Percentiles rank a stretch among this genome's conserved stretches.
phyloP scores from a whole-genome alignment of 2,329 filamentous ascomycete species.

The Pseudogymnoascus sp. region DNA sequence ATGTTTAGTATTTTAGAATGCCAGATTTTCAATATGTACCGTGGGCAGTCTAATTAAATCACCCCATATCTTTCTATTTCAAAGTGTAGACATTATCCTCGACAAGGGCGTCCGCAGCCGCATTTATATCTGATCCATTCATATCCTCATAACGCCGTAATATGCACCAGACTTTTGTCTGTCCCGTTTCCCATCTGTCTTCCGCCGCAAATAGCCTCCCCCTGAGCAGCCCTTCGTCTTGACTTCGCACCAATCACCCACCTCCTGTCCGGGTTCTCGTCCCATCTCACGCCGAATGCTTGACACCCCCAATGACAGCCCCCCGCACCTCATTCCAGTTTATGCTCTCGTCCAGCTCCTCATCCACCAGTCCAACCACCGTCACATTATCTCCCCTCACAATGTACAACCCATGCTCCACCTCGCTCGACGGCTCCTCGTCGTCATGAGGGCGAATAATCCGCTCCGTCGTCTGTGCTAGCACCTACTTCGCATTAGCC shows the following conservation, averaged over 20 bases:
- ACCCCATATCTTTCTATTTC: not conserved
- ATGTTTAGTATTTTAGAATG: slow-evolving; percentile 1
- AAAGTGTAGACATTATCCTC: not conserved
- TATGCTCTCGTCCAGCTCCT: slow-evolving; percentile 79
- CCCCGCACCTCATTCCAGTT: slow-evolving; percentile 90
- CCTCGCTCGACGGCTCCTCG: slow-evolving; percentile 67
- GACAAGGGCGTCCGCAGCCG: not conserved
- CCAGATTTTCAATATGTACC: not conserved
- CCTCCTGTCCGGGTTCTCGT: not conserved
- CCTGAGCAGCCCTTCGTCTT: not conserved
- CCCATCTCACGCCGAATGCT: slow-evolving; percentile 46
- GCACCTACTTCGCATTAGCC: slow-evolving; percentile 43
- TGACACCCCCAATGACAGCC: slow-evolving; percentile 72
- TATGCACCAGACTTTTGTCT: slow-evolving; percentile 22
- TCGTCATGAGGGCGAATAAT: slow-evolving; percentile 84
- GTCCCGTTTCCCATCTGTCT: slow-evolving; percentile 2
- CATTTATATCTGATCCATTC: slow-evolving; percentile 7
- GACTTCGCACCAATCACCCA: not conserved
- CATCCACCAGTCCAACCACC: slow-evolving; percentile 80
- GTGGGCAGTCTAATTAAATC: not conserved
- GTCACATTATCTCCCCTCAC: slow-evolving; percentile 93
- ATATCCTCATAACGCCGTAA: slow-evolving; percentile 23
- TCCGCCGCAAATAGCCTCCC: not conserved
- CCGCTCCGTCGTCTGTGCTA: slow-evolving; percentile 75
- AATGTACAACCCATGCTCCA: slow-evolving; percentile 80